Conservation (phyloP, 306 rosid genomes). For the Argentina anserina region DNA sequence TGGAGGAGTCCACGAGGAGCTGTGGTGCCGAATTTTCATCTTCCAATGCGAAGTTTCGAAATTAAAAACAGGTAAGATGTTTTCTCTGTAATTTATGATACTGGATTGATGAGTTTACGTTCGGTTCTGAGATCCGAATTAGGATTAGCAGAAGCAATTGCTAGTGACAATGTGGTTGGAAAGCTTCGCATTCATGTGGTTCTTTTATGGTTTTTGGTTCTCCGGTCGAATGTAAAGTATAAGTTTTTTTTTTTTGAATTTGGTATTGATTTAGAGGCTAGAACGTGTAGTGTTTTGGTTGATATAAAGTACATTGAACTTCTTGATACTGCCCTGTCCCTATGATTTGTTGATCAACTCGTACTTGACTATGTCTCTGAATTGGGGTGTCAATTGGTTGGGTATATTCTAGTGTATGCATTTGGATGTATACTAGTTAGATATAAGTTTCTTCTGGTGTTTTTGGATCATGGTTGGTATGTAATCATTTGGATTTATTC, state of each 20-base stretch:
- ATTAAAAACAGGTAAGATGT: constrained; percentile 61
- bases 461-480: background rate
- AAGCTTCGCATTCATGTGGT: background rate
- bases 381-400: background rate
- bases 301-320: background rate
- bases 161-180: background rate
- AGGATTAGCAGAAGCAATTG: background rate
- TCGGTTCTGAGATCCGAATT: background rate
- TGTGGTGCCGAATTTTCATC: constrained; percentile 58
- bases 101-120: constrained; percentile 9
- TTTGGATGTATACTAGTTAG: no score
- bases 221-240: background rate
- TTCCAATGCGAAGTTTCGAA: constrained; percentile 96
- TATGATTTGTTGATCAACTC: background rate
- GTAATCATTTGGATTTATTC: background rate
- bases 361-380: no score
- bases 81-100: constrained; percentile 3
- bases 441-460: no score
- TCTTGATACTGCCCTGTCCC: background rate
- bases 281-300: background rate
- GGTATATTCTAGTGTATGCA: background rate
- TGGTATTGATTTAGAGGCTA: background rate
- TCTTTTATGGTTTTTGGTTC: background rate
- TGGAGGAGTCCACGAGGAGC: constrained; percentile 70
- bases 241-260: background rate